Evolutionary conservation across 768 basidiomycete genomes (phyloP), one percentile per base, ranked within the genome.

Genomic region (Suillus luteus): DNA sequence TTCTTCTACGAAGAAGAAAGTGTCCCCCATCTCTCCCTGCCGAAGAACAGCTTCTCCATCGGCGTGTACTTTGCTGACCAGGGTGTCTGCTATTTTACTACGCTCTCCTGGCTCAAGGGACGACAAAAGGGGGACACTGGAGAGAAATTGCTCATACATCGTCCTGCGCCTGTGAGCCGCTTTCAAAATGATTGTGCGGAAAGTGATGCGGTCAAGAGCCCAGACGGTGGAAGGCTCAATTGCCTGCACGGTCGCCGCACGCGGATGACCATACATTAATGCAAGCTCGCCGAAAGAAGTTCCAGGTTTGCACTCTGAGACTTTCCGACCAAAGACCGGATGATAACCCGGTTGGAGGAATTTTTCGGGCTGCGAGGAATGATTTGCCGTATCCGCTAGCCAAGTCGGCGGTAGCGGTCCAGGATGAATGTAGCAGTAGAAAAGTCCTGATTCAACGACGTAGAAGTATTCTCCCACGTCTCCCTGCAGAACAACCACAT

Each of bases 391-490:
- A 31, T 82, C 82, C 10, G 80, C 79, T 43, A 83, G 74, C 84
- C 86, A 88, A 38, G 83, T 78, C 0, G 85, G 83, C 2, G 89
- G 86, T 19, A 88, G 77, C 7, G 86, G 86, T 55, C 89, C 90
- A 4, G 85, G 83, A 61, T 83, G 86, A 67, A 90, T 88, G 75
- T 88, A 98, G 74, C 94, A 92, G 69, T 95, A 83, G 65, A 99
- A 81, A 63, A 87, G 78, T 2, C 97, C 97, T 51, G 85, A 83
- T 78, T 99, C 97, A 67, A 99, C 95, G 60, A 98, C 93, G 77
- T 99, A 99, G 76, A 98, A 99, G 78, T 89, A 95, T 70, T 98
- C 96, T 61, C 97, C 97, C 22, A 93, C 92, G 68, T 97, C 96
- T 55, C 97, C 97, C 76, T 99, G 97, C 58, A 92, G 86, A 69